Percentiles rank a stretch among this genome's conserved stretches.
Conservation (phyloP, 345 rosid species). For the Eucalyptus albens region DNA sequence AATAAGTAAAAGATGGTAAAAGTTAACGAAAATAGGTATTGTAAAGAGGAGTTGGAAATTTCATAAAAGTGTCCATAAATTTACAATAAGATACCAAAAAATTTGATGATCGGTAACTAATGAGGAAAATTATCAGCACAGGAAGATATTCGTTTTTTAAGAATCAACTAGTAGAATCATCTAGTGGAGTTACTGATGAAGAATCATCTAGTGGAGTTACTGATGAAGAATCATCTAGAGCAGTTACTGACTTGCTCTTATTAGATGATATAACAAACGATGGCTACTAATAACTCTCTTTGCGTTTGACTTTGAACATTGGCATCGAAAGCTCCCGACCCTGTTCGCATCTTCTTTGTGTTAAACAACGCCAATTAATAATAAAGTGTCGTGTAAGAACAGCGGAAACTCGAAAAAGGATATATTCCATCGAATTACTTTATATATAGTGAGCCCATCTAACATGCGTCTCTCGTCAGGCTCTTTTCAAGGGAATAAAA, state of each 20-base stretch:
- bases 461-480: background rate
- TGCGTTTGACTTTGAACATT: background rate
- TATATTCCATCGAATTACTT: background rate
- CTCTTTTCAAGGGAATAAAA: background rate
- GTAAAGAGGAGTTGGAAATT: background rate
- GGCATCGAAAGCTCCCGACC: background rate
- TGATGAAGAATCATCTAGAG: background rate
- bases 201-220: background rate
- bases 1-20: background rate
- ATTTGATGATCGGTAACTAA: background rate
- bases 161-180: background rate
- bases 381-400: background rate
- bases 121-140: background rate
- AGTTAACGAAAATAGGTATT: background rate
- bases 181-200: too few relatives aligned
- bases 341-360: background rate
- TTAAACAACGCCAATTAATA: background rate
- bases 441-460: background rate
- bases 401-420: background rate
- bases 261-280: background rate
- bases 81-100: background rate
- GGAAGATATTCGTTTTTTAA: background rate
- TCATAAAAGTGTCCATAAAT: background rate
- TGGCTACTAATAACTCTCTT: background rate
- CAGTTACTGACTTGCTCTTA: background rate